A percentile compares a stretch with the other conserved stretches of the same genome.
Evolutionary conservation across 352 stramenopile genomes (phyloP).

Genomic region (Nothophytophthora sp.): DNA sequence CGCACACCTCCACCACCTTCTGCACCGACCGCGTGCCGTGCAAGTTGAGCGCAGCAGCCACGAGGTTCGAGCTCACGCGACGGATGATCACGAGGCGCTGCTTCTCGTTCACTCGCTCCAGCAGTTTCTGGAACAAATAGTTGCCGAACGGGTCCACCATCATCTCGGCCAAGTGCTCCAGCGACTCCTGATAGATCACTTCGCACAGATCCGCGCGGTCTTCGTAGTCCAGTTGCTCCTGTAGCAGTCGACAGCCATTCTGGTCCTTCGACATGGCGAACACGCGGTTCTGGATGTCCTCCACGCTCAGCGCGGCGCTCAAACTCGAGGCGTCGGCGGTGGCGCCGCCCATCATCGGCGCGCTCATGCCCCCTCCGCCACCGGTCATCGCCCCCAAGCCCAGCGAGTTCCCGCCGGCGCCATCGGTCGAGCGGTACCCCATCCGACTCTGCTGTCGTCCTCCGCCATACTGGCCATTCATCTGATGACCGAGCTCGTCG

Average conservation of each 20-base stretch:
- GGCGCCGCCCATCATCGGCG: slow-evolving; percentile 26
- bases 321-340: slow-evolving; percentile 26
- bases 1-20: slow-evolving; percentile 98
- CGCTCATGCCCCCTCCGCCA: slow-evolving; percentile 23
- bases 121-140: slow-evolving; percentile 99
- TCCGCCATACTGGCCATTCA: slow-evolving; percentile 23
- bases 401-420: slow-evolving; percentile 12
- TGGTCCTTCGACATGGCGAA: slow-evolving; percentile 95
- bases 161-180: slow-evolving; percentile 95
- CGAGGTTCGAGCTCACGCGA: slow-evolving; percentile 93
- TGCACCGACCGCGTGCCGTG: slow-evolving; percentile 98
- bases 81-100: slow-evolving; percentile 93
- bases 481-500: slow-evolving; percentile 22
- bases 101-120: slow-evolving; percentile 92
- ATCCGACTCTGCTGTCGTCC: slow-evolving; percentile 27
- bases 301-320: slow-evolving; percentile 54
- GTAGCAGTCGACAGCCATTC: slow-evolving; percentile 96
- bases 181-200: slow-evolving; percentile 97
- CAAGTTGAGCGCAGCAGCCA: slow-evolving; percentile 96
- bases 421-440: slow-evolving; percentile 29
- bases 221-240: slow-evolving; percentile 96
- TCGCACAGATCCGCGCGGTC: slow-evolving; percentile 91
- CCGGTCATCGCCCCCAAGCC: slow-evolving; percentile 26
- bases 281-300: slow-evolving; percentile 79
- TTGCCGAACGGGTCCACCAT: slow-evolving; percentile 99